A percentile compares a stretch with the other conserved stretches of the same genome.
phyloP scores from a whole-genome alignment of 306 rosid species.

The Lotus japonicus region DNA sequence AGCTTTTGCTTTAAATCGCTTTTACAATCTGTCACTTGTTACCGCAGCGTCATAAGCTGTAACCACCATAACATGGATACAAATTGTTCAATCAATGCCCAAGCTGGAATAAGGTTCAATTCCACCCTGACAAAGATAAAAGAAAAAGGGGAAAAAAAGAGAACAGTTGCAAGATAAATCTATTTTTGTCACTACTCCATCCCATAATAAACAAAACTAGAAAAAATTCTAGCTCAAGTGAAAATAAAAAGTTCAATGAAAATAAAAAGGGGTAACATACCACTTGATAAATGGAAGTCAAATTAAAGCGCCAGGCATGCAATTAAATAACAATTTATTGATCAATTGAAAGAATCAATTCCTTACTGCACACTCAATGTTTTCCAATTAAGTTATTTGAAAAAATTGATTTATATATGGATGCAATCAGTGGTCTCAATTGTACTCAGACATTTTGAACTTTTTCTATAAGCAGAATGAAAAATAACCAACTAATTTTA shows the following conservation, averaged over 20 bases:
- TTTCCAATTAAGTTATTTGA: not conserved
- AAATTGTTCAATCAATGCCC: constrained; percentile 56
- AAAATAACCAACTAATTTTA: constrained; percentile 22
- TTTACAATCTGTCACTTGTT: constrained; percentile 12
- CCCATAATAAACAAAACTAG: not conserved
- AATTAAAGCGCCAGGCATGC: not conserved
- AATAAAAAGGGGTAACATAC: not conserved
- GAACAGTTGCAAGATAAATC: constrained; percentile 27
- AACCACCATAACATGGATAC: constrained; percentile 31
- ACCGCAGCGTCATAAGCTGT: constrained; percentile 31
- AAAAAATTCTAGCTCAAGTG: not conserved
- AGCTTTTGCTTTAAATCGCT: constrained; percentile 2
- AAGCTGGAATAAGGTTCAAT: constrained; percentile 50
- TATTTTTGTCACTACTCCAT: not conserved
- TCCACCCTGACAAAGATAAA: constrained; percentile 41
- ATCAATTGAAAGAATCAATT: not conserved
- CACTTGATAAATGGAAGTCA: not conserved
- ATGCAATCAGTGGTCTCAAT: not conserved
- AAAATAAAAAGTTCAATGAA: too few relatives aligned
- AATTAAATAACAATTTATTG: not conserved
- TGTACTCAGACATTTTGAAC: not conserved
- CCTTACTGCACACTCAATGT: not conserved
- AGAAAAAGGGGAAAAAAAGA: not conserved
- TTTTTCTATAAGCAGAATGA: constrained; percentile 1
- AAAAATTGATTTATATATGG: not conserved